Conservation (phyloP, 306 rosid genomes). For the Quercus robur region DNA sequence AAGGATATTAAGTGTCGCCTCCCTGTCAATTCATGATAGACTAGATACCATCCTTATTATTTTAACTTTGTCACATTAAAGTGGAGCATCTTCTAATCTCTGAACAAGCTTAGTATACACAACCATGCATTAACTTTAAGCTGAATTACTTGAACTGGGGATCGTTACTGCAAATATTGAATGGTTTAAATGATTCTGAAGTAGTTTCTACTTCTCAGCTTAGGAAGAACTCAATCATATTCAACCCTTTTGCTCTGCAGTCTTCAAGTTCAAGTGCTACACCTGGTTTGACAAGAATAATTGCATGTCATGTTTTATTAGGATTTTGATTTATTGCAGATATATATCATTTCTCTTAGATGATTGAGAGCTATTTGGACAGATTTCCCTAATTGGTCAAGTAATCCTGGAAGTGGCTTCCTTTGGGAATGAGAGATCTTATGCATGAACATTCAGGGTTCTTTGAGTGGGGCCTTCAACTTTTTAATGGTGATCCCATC, state of each 20-base stretch:
- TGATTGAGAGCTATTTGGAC: conserved; percentile 23
- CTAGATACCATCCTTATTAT: background rate
- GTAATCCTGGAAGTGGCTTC: conserved; percentile 22
- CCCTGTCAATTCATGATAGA: background rate
- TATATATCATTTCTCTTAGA: conserved; percentile 2
- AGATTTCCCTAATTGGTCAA: conserved; percentile 17
- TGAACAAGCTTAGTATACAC: background rate
- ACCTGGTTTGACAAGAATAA: conserved; percentile 2
- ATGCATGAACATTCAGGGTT: conserved; percentile 58
- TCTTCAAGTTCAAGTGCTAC: background rate
- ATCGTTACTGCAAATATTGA: background rate
- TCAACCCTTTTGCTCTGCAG: background rate
- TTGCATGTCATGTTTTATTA: conserved; percentile 1
- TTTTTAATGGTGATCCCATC: conserved; percentile 49
- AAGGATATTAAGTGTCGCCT: background rate
- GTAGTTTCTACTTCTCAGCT: background rate
- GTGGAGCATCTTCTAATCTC: background rate
- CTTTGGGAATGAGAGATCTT: conserved; percentile 37
- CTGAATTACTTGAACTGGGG: background rate
- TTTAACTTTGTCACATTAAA: background rate
- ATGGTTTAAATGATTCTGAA: background rate
- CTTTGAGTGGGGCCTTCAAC: conserved; percentile 60
- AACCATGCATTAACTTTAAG: background rate
- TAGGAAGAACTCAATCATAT: background rate
- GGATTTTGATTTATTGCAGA: conserved; percentile 16